phyloP scores from a whole-genome alignment of 108 stramenopile genomes.

The Cyclostephanos tholiformis region DNA sequence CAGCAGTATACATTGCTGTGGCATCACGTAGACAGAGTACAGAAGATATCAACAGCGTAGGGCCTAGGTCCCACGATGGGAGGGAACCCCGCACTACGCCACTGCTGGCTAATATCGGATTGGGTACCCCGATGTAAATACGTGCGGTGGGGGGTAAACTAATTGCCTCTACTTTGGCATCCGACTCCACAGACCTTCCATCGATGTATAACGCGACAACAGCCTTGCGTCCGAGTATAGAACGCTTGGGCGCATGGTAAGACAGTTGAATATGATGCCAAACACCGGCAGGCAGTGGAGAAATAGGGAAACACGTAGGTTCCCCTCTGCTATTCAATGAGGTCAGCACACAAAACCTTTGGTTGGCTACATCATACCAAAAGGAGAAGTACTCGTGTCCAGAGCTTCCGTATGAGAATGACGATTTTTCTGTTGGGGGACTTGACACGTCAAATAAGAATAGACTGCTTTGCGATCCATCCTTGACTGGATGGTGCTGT shows the following conservation, averaged over 20 bases:
- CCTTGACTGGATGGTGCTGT: slow-evolving; percentile 55
- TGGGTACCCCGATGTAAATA: slow-evolving; percentile 78
- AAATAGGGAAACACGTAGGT: slow-evolving; percentile 75
- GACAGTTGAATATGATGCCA: slow-evolving; percentile 90
- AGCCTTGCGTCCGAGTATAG: slow-evolving; percentile 80
- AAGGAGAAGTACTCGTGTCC: slow-evolving; percentile 68
- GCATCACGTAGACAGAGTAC: slow-evolving; percentile 76
- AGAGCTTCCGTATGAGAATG: slow-evolving; percentile 43
- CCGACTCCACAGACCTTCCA: slow-evolving; percentile 78
- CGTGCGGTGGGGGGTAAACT: slow-evolving; percentile 79
- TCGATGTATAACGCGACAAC: slow-evolving; percentile 71
- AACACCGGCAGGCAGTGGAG: slow-evolving; percentile 73
- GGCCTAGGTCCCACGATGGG: slow-evolving; percentile 82
- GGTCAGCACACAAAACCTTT: slow-evolving; percentile 75
- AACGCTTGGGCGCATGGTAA: slow-evolving; percentile 80
- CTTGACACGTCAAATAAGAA: slow-evolving; percentile 82
- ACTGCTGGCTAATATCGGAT: slow-evolving; percentile 74
- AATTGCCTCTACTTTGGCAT: slow-evolving; percentile 78
- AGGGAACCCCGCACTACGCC: slow-evolving; percentile 73
- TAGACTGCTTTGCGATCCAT: slow-evolving; percentile 58
- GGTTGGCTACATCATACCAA: slow-evolving; percentile 76
- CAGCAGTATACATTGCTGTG: slow-evolving; percentile 78
- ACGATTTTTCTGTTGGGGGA: slow-evolving; percentile 54
- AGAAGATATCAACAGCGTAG: slow-evolving; percentile 68
- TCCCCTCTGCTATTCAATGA: slow-evolving; percentile 67